phyloP scores from a whole-genome alignment of 345 rosid genomes.

The Acer campestre region DNA sequence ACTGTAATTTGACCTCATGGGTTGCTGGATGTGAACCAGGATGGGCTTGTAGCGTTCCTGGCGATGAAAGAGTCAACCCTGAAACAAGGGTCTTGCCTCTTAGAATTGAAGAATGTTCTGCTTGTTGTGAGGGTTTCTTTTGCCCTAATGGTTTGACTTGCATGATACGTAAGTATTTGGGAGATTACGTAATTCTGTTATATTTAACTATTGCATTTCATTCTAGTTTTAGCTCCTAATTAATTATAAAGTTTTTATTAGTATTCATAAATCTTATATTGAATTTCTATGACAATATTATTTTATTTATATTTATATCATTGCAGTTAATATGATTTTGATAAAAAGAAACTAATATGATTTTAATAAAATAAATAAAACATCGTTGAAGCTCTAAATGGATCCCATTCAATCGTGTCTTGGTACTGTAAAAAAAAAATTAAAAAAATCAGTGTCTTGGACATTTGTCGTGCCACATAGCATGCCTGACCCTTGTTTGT shows the following conservation, averaged over 20 bases:
- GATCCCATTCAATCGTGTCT: background rate
- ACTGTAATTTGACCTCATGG: conserved; percentile 91
- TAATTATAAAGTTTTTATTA: background rate
- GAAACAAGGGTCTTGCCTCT: conserved; percentile 56
- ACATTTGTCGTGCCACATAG: background rate
- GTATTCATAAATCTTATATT: background rate
- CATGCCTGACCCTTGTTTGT: background rate
- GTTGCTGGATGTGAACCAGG: conserved; percentile 97
- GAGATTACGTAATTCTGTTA: background rate
- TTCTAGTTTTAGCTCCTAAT: background rate
- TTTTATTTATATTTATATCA: background rate
- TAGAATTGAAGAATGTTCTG: conserved; percentile 50
- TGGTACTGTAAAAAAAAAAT: too few relatives aligned
- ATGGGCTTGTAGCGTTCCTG: conserved; percentile 78
- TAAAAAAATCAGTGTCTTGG: background rate
- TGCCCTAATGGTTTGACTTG: conserved; percentile 97
- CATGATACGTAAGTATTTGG: conserved; percentile 85
- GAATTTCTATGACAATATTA: background rate
- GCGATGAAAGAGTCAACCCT: conserved; percentile 47
- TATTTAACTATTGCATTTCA: background rate
- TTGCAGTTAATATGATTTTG: background rate
- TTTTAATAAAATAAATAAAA: background rate
- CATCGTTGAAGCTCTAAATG: background rate
- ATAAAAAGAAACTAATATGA: background rate
- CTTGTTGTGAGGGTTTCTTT: conserved; percentile 96